Base-by-base conservation (phyloP, 2,329 filamentous ascomycete species). In the Calonectria crousiana region DNA sequence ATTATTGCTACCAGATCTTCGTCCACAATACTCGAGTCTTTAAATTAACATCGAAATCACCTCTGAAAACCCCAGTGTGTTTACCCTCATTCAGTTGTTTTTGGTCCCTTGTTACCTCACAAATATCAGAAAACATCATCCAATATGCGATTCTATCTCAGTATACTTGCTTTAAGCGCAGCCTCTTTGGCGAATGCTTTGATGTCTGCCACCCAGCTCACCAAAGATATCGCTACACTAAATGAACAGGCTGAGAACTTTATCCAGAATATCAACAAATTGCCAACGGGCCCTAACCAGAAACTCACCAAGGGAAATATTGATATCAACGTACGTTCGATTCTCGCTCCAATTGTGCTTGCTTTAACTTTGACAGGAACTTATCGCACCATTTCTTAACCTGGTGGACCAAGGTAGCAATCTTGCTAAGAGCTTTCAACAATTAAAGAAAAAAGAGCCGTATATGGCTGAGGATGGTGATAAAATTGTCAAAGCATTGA, bases 391-490 rank as follows among this genome's bases (percentile, higher is more conserved):
- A 16, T 41, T 62, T 38, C 6, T 62, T 13, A 30, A 62, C n/a
- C 1, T 62, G 16, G 36, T 62, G 8, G 23, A 28, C 14, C 56
- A 62, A 30, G 56, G 56, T 11, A 62, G 56, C 16, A 62, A 8
- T 6, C 56, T 62, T 41, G 56, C 56, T 3, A 41, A 62, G n/a
- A 62, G 3, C 3, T 28, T 62, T 23, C 56, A 62, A 38, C 26
- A 62, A 38, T 4, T 36, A 10, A 41, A 62, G 56, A 6, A 62
- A 30, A 62, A 41, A 23, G 23, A 62, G 23, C 56, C 34, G 10
- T 41, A 62, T 18, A 62, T 62, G 56, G 56, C 56, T 4, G 36
- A 60, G n/a, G 56, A 62, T 20, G 56, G 56, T 13, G 56, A 41
- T 5, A 41, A 62, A 13, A 62, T 41, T 26, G 56, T 62, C 56